Percentiles rank a stretch among this genome's conserved stretches.
phyloP scores from a whole-genome alignment of 169 alveolate species.

The Plasmodium yoelii region DNA sequence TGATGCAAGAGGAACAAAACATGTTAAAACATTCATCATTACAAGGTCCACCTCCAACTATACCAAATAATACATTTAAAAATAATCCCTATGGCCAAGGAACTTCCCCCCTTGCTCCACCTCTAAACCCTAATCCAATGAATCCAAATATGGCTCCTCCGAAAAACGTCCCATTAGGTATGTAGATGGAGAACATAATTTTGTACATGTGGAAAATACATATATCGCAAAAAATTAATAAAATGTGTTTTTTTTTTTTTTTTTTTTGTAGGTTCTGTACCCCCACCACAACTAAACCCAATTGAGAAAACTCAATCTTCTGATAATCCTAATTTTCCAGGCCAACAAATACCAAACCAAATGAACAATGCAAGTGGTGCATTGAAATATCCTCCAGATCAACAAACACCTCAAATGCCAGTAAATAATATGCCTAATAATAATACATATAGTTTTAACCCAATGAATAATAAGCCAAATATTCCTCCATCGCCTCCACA shows the following conservation, averaged over 20 bases:
- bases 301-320: slow-evolving; percentile 1
- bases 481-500: slow-evolving; percentile 9
- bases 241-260: too few species aligned
- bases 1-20: neutral
- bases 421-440: neutral
- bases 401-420: neutral
- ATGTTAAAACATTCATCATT: neutral
- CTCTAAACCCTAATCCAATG: neutral
- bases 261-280: neutral
- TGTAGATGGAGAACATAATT: neutral
- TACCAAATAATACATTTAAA: neutral
- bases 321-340: slow-evolving; percentile 4
- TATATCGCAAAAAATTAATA: slow-evolving; percentile 13
- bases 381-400: neutral
- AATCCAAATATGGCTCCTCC: neutral
- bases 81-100: slow-evolving; percentile 22
- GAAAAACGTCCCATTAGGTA: neutral
- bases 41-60: neutral
- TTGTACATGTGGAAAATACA: neutral
- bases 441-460: neutral
- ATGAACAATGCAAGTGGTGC: neutral
- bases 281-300: slow-evolving; percentile 27
- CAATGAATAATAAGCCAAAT: slow-evolving; percentile 5
- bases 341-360: slow-evolving; percentile 3
- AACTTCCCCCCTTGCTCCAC: neutral